These are phyloP conservation scores for Fragaria vesca DNA, from an alignment of 306 rosid species.

Conservation along the genomic window DNA sequence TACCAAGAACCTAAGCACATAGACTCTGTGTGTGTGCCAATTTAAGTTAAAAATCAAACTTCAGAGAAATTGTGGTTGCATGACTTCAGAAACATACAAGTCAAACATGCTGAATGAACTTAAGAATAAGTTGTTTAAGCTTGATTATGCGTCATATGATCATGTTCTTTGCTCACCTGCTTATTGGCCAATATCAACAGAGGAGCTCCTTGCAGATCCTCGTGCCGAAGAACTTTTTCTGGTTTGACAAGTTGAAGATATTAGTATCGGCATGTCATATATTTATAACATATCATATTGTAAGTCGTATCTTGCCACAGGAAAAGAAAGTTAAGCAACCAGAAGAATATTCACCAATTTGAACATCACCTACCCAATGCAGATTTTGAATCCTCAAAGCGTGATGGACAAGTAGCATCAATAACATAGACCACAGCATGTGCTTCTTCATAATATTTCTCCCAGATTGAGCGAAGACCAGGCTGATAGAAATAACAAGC, in stretches of 20 bases:
- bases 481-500: conserved; percentile 45
- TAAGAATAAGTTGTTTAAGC: not conserved
- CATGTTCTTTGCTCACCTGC: conserved; percentile 54
- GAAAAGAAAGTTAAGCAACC: conserved; percentile 20
- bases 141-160: not conserved
- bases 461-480: conserved; percentile 99
- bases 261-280: conserved; percentile 20
- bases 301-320: conserved; percentile 9
- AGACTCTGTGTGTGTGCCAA: not conserved
- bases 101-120: not conserved
- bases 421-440: conserved; percentile 89
- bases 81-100: not conserved
- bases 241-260: conserved; percentile 38
- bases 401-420: conserved; percentile 82
- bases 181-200: conserved; percentile 90
- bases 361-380: conserved; percentile 77
- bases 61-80: not conserved
- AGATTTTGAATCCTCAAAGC: conserved; percentile 95
- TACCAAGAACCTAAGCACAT: not conserved
- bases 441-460: conserved; percentile 96
- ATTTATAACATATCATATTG: conserved; percentile 8
- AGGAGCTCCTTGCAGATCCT: conserved; percentile 98
- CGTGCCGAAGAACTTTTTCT: conserved; percentile 94
- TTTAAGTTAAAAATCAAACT: not conserved
- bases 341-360: conserved; percentile 15